These are phyloP conservation scores for Picochlorum sp. DNA, from an alignment of 139 green algal species.

Conservation along the genomic window DNA sequence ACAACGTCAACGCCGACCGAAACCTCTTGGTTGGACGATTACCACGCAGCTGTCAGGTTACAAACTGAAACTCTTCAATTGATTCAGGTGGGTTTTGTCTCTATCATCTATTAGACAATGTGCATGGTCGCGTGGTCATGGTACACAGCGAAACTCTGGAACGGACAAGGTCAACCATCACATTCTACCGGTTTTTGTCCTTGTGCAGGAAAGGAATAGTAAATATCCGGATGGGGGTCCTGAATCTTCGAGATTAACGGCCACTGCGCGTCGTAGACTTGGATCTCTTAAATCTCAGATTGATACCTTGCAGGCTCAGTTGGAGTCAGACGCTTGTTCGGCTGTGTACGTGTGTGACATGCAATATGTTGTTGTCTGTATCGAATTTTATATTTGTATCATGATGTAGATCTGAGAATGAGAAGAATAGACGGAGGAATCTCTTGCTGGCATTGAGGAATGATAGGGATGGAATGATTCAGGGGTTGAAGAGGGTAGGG, in stretches of 20 bases:
- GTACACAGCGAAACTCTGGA: not conserved
- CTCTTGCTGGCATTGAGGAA: slow-evolving; percentile 53
- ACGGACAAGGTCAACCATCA: not conserved
- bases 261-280: slow-evolving; percentile 67
- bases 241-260: slow-evolving; percentile 70
- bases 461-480: slow-evolving; percentile 67
- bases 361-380: not conserved
- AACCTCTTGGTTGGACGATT: slow-evolving; percentile 59
- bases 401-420: slow-evolving; percentile 60
- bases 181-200: not conserved
- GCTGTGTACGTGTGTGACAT: slow-evolving; percentile 44
- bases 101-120: not conserved
- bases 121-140: not conserved
- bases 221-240: slow-evolving; percentile 51
- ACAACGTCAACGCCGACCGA: not conserved
- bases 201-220: slow-evolving; percentile 65
- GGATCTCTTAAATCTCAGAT: slow-evolving; percentile 55
- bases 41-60: slow-evolving; percentile 55
- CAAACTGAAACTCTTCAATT: slow-evolving; percentile 51
- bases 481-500: slow-evolving; percentile 47
- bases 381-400: not conserved
- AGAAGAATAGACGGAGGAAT: slow-evolving; percentile 70
- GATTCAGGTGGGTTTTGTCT: slow-evolving; percentile 54
- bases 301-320: slow-evolving; percentile 47
- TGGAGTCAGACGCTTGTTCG: slow-evolving; percentile 42